Conservation (phyloP, 805 yeast species). For the Zygosaccharomyces pseudorouxii region DNA sequence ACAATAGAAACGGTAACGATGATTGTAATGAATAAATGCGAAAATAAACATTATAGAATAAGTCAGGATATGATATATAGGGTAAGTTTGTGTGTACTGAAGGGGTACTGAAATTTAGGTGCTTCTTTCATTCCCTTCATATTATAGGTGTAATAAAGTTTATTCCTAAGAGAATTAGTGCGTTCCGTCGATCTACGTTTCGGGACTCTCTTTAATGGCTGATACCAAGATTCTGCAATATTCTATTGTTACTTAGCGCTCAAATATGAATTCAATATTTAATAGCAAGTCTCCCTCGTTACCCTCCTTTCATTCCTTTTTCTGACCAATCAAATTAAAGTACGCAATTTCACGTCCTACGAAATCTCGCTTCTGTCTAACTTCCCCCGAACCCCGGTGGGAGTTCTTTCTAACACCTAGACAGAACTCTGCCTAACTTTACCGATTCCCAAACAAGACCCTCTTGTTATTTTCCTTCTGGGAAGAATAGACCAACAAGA, state of each 20-base stretch:
- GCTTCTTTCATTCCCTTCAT: too few species aligned
- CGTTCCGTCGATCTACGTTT: too few species aligned
- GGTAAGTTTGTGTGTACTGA: too few species aligned
- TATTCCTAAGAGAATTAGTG: too few species aligned
- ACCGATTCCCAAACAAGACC: not conserved
- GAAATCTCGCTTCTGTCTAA: not conserved
- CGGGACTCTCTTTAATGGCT: too few species aligned
- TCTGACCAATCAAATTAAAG: not conserved
- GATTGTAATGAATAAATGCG: not conserved
- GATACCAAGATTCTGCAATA: too few species aligned
- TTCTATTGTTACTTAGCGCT: too few species aligned
- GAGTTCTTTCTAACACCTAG: slow-evolving; percentile 1
- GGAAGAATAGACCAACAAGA: not conserved
- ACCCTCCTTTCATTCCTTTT: not conserved
- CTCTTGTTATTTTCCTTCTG: not conserved
- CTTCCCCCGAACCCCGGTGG: slow-evolving; percentile 1
- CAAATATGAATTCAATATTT: too few species aligned
- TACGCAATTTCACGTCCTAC: not conserved
- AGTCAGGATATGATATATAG: too few species aligned
- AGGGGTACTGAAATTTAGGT: too few species aligned
- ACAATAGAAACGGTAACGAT: not conserved
- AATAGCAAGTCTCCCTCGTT: not conserved
- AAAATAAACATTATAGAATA: not conserved
- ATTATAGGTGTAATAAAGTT: too few species aligned
- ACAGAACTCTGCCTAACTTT: slow-evolving; percentile 6